Conservation (phyloP, 352 stramenopile genomes). For the Pythium insidiosum region DNA sequence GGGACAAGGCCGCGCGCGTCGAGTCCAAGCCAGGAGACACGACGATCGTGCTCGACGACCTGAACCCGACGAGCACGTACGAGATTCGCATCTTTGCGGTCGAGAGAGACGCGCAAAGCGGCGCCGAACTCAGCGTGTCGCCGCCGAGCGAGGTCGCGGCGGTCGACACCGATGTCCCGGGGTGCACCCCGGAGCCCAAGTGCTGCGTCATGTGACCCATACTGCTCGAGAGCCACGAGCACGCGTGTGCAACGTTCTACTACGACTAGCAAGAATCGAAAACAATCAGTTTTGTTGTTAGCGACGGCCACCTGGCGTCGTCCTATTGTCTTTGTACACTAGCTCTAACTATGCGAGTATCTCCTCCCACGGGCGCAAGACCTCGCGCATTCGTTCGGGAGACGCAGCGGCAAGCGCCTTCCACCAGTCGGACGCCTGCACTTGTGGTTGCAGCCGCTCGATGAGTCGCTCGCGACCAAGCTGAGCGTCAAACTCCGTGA, state of each 20-base stretch:
- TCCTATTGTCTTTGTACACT: too few relatives aligned
- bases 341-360: too few relatives aligned
- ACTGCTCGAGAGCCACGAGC: too few relatives aligned
- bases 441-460: conserved; percentile 46
- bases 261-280: too few relatives aligned
- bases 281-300: too few relatives aligned
- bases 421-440: too few relatives aligned
- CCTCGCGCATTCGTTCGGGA: conserved; percentile 5
- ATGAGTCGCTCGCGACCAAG: conserved; percentile 27
- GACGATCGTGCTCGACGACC: conserved; percentile 68
- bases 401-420: neutral
- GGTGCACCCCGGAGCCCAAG: conserved; percentile 59
- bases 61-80: conserved; percentile 85
- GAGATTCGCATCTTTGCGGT: conserved; percentile 76
- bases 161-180: conserved; percentile 83
- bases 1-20: conserved; percentile 26
- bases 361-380: conserved; percentile 12
- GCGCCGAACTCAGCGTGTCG: conserved; percentile 30
- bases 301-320: too few relatives aligned
- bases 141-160: conserved; percentile 61
- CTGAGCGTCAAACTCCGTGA: conserved; percentile 21
- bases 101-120: conserved; percentile 20
- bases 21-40: conserved; percentile 29
- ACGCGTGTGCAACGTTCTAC: too few relatives aligned
- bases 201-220: conserved; percentile 29